Evolutionary conservation across 805 yeast genomes (phyloP).

Genomic region (Yamadazyma laniorum): DNA sequence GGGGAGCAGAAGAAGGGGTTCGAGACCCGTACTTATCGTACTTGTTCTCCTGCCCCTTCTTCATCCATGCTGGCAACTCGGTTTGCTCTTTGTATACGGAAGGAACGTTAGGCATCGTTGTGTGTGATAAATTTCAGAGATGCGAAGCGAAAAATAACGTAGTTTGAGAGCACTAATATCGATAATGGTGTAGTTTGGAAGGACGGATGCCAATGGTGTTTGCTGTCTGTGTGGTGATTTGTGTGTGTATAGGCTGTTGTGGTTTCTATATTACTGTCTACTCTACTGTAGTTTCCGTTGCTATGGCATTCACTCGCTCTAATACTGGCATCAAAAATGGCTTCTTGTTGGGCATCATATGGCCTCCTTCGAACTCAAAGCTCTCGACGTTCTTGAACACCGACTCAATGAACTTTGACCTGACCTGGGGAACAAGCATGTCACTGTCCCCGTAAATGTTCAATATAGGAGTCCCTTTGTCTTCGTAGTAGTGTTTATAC

Average conservation of each 20-base stretch:
- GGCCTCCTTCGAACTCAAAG: constrained; percentile 37
- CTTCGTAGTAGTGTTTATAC: constrained; percentile 20
- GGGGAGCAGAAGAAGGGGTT: constrained; percentile 4
- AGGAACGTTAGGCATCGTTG: constrained; percentile 6
- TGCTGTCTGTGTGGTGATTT: too few relatives aligned
- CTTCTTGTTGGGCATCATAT: constrained; percentile 30
- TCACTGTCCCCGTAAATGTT: constrained; percentile 33
- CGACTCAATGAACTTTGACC: constrained; percentile 25
- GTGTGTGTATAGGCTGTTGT: too few relatives aligned
- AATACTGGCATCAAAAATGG: constrained; percentile 19
- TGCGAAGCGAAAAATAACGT: too few relatives aligned
- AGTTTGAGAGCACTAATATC: too few relatives aligned
- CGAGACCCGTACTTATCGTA: constrained; percentile 41
- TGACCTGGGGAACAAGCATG: constrained; percentile 30
- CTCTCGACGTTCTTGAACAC: constrained; percentile 18
- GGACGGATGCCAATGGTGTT: too few relatives aligned
- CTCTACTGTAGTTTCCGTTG: too few relatives aligned
- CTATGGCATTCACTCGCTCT: constrained; percentile 13
- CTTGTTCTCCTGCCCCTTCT: constrained; percentile 23
- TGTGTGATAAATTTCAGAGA: background rate
- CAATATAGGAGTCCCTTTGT: constrained; percentile 23
- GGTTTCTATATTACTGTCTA: too few relatives aligned
- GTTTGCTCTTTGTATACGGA: constrained; percentile 18
- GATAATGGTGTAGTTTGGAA: too few relatives aligned
- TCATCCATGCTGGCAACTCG: constrained; percentile 42